These are phyloP conservation scores for Blastobotrys capitulatus DNA, from an alignment of 1,139 yeast genomes.

Conservation along the genomic window DNA sequence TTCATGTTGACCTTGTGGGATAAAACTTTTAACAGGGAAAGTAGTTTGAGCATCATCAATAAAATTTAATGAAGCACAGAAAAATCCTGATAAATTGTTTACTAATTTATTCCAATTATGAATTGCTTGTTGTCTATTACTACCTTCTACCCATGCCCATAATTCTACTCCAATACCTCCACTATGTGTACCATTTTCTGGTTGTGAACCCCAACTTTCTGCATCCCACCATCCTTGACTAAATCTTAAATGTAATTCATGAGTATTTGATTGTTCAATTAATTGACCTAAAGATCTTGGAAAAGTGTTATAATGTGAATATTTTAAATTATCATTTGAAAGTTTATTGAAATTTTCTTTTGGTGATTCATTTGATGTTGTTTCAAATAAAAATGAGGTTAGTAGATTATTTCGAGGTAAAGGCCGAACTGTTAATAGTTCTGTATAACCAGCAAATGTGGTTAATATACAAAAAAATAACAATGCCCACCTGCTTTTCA, in stretches of 20 bases:
- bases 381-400: constrained; percentile 61
- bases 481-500: background rate
- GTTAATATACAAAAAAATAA: background rate
- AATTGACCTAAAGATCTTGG: constrained; percentile 82
- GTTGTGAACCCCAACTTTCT: constrained; percentile 80
- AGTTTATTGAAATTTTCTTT: constrained; percentile 27
- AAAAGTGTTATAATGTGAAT: constrained; percentile 62
- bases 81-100: constrained; percentile 79
- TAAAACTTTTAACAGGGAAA: constrained; percentile 51
- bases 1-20: constrained; percentile 19
- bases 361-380: constrained; percentile 46
- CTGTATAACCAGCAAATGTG: constrained; percentile 40
- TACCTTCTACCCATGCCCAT: constrained; percentile 80
- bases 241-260: constrained; percentile 78
- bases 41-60: constrained; percentile 79
- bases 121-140: constrained; percentile 48
- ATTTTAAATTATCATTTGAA: constrained; percentile 23
- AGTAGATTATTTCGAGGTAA: constrained; percentile 64
- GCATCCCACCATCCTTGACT: constrained; percentile 97
- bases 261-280: constrained; percentile 56
- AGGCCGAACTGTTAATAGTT: constrained; percentile 57
- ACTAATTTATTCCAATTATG: constrained; percentile 66
- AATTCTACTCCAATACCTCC: constrained; percentile 98
- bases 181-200: constrained; percentile 59
- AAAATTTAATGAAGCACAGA: constrained; percentile 91